phyloP scores from a whole-genome alignment of 306 rosid genomes.

The Alnus glutinosa region DNA sequence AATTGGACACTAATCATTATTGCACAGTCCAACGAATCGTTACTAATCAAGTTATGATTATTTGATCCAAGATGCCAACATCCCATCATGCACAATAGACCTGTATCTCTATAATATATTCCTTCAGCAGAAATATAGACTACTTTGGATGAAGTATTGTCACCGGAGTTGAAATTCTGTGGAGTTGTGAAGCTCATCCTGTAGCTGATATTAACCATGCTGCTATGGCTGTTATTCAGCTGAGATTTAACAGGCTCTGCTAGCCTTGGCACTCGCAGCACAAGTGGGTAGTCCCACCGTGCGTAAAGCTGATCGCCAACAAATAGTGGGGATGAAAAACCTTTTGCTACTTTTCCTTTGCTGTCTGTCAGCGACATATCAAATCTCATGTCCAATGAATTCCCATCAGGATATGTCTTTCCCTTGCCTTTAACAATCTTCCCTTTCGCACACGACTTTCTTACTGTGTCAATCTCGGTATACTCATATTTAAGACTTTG shows the following conservation, averaged over 20 bases:
- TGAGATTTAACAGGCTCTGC: slow-evolving; percentile 21
- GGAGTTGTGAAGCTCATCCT: slow-evolving; percentile 46
- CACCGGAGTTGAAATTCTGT: slow-evolving; percentile 42
- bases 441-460: slow-evolving; percentile 48
- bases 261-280: slow-evolving; percentile 13
- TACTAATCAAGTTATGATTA: slow-evolving; percentile 34
- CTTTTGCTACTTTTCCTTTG: slow-evolving; percentile 58
- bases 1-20: slow-evolving; percentile 59
- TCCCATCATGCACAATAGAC: slow-evolving; percentile 76
- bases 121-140: slow-evolving; percentile 78
- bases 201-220: slow-evolving; percentile 61
- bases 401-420: slow-evolving; percentile 57
- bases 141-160: slow-evolving; percentile 30
- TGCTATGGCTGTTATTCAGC: slow-evolving; percentile 9
- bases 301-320: slow-evolving; percentile 46
- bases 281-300: slow-evolving; percentile 27
- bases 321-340: slow-evolving; percentile 63
- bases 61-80: slow-evolving; percentile 54
- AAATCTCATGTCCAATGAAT: slow-evolving; percentile 70
- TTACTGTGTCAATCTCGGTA: slow-evolving; percentile 44
- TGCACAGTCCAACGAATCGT: slow-evolving; percentile 67
- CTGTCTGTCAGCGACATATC: slow-evolving; percentile 54
- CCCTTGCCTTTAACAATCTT: slow-evolving; percentile 43
- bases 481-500: slow-evolving; percentile 51
- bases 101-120: slow-evolving; percentile 57